A percentile compares a stretch with the other conserved stretches of the same genome.
Conservation (phyloP, 2,329 filamentous ascomycete genomes). For the Diplodia sapinea region DNA sequence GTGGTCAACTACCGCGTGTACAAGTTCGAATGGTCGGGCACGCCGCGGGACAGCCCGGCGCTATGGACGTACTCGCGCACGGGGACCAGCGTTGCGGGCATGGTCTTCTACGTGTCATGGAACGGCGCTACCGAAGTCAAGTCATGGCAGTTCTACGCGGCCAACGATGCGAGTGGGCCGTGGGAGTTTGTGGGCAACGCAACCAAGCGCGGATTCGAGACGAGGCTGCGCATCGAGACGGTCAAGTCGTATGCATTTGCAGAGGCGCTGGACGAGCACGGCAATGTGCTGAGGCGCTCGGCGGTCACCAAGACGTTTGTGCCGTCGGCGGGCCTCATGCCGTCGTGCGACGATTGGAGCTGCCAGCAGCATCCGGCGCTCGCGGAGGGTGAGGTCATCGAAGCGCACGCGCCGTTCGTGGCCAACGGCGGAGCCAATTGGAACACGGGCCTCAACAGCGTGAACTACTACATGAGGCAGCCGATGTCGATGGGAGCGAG, state of each 20-base stretch:
- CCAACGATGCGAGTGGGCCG: conserved; percentile 44
- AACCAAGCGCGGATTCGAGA: conserved; percentile 54
- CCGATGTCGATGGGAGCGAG: conserved; percentile 28
- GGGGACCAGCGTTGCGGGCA: conserved; percentile 39
- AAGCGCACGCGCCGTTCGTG: conserved; percentile 28
- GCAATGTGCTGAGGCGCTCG: conserved; percentile 40
- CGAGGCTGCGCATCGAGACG: conserved; percentile 34
- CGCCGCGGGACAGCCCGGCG: conserved; percentile 31
- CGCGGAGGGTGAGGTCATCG: conserved; percentile 32
- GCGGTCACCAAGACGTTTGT: conserved; percentile 46
- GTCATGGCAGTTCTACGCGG: conserved; percentile 58
- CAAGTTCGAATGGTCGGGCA: conserved; percentile 60
- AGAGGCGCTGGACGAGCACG: conserved; percentile 32
- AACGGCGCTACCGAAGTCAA: conserved; percentile 57
- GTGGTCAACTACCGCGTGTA: conserved; percentile 62
- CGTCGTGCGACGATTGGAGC: conserved; percentile 42
- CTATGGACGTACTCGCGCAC: conserved; percentile 33
- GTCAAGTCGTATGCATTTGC: conserved; percentile 32
- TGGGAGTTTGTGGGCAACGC: conserved; percentile 49
- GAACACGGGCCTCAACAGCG: conserved; percentile 31
- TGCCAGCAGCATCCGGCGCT: conserved; percentile 37
- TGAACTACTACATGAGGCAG: conserved; percentile 27
- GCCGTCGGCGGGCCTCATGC: conserved; percentile 40
- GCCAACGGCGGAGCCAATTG: conserved; percentile 30
- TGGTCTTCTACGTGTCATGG: conserved; percentile 60